phyloP scores from a whole-genome alignment of 2,329 filamentous ascomycete genomes.

The Cladophialophora chaetospira region DNA sequence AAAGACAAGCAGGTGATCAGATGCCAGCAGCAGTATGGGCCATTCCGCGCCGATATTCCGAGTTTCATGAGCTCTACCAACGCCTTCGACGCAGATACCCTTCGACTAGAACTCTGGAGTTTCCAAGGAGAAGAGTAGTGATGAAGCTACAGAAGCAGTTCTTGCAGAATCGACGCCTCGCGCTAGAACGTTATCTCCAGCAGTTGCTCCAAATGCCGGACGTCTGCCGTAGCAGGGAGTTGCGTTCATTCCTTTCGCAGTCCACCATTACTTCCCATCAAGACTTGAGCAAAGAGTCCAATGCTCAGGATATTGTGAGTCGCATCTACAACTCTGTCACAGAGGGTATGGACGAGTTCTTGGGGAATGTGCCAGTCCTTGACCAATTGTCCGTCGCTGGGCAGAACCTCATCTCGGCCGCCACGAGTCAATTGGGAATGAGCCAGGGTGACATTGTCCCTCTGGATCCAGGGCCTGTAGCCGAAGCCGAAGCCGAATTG shows the following conservation, averaged over 20 bases:
- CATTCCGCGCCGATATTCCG: conserved; percentile 89
- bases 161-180: conserved; percentile 79
- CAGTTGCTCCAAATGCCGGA: conserved; percentile 84
- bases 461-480: conserved; percentile 55
- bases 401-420: conserved; percentile 70
- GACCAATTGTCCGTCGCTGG: conserved; percentile 92
- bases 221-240: conserved; percentile 88
- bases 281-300: conserved; percentile 63
- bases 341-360: conserved; percentile 96
- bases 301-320: conserved; percentile 80
- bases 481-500: conserved; percentile 89
- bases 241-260: conserved; percentile 88
- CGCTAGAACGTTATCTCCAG: conserved; percentile 81
- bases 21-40: conserved; percentile 97
- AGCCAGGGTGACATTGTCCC: conserved; percentile 35
- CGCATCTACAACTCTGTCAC: conserved; percentile 95
- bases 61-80: conserved; percentile 95
- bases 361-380: conserved; percentile 92
- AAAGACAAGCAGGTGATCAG: conserved; percentile 85
- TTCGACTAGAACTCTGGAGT: conserved; percentile 85
- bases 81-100: conserved; percentile 81
- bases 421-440: conserved; percentile 53
- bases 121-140: conserved; percentile 86
- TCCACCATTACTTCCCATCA: conserved; percentile 73
- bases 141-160: conserved; percentile 98